Conservation (phyloP, 2,329 filamentous ascomycete species). For the Pyrenophora tritici-repentis region DNA sequence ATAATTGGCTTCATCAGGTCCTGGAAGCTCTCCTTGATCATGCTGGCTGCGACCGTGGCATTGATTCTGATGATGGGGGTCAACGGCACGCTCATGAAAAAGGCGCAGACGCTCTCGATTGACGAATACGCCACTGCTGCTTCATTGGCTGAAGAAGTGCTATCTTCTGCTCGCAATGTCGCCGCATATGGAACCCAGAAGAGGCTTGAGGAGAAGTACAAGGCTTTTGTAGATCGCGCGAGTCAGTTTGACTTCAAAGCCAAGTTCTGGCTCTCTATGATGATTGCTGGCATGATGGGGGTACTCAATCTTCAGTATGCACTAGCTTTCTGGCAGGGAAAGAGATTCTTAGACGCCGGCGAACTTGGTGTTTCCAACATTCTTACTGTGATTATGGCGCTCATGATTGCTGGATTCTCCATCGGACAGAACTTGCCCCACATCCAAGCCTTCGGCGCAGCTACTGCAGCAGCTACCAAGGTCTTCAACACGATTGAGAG, state of each 20-base stretch:
- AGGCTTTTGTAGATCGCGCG: slow-evolving; percentile 72
- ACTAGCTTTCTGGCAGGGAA: slow-evolving; percentile 54
- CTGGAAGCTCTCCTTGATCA: slow-evolving; percentile 91
- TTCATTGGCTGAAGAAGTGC: slow-evolving; percentile 88
- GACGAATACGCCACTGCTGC: slow-evolving; percentile 82
- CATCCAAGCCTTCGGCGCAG: slow-evolving; percentile 81
- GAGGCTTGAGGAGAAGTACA: slow-evolving; percentile 85
- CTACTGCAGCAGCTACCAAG: slow-evolving; percentile 82
- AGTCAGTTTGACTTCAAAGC: slow-evolving; percentile 76
- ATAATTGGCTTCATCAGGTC: slow-evolving; percentile 89
- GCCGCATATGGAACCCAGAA: slow-evolving; percentile 93
- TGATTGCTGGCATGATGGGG: slow-evolving; percentile 84
- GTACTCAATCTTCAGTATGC: slow-evolving; percentile 76
- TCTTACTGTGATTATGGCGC: slow-evolving; percentile 83
- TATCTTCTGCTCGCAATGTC: slow-evolving; percentile 90
- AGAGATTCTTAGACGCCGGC: slow-evolving; percentile 59
- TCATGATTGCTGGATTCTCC: slow-evolving; percentile 92
- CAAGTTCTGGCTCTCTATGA: slow-evolving; percentile 72
- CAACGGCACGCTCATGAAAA: slow-evolving; percentile 76
- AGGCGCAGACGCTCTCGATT: slow-evolving; percentile 72
- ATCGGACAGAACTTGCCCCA: slow-evolving; percentile 75
- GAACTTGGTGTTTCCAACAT: slow-evolving; percentile 71
- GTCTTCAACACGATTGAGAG: slow-evolving; percentile 95
- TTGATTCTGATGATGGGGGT: slow-evolving; percentile 77
- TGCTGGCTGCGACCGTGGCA: slow-evolving; percentile 77